phyloP scores from a whole-genome alignment of 108 stramenopile genomes.

The Cyclotella cryptica region DNA sequence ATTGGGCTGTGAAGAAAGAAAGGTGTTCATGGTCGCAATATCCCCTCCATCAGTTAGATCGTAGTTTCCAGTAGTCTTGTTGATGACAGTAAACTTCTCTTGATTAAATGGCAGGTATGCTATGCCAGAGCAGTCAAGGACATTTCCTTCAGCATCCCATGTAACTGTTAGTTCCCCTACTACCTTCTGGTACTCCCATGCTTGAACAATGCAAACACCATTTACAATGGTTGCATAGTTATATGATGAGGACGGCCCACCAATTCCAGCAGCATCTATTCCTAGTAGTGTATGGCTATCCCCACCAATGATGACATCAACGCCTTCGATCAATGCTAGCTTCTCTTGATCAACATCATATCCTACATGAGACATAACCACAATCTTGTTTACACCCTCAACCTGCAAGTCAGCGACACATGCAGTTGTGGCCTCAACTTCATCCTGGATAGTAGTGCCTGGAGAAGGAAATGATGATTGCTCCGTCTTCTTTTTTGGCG shows the following conservation, averaged over 20 bases:
- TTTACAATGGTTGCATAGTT: slow-evolving; percentile 40
- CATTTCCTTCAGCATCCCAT: slow-evolving; percentile 56
- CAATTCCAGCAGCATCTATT: slow-evolving; percentile 21
- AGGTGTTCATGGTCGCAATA: slow-evolving; percentile 10
- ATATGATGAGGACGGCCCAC: slow-evolving; percentile 7
- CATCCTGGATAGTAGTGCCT: slow-evolving; percentile 55
- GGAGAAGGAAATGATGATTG: slow-evolving; percentile 48
- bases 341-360: slow-evolving; percentile 42
- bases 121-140: slow-evolving; percentile 46
- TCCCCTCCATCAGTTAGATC: slow-evolving; percentile 29
- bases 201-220: slow-evolving; percentile 58
- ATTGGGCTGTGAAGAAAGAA: slow-evolving; percentile 18
- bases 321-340: slow-evolving; percentile 55
- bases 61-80: neutral
- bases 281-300: slow-evolving; percentile 59
- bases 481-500: slow-evolving; percentile 28
- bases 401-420: slow-evolving; percentile 44
- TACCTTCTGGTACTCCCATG: slow-evolving; percentile 57
- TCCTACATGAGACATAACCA: slow-evolving; percentile 58
- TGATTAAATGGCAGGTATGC: slow-evolving; percentile 37
- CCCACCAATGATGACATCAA: slow-evolving; percentile 68
- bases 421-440: slow-evolving; percentile 37
- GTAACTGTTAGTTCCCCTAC: slow-evolving; percentile 43
- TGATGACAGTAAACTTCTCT: slow-evolving; percentile 10
- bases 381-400: slow-evolving; percentile 60